phyloP scores from a whole-genome alignment of 768 basidiomycete genomes.

The Tremella yokohamensis region DNA sequence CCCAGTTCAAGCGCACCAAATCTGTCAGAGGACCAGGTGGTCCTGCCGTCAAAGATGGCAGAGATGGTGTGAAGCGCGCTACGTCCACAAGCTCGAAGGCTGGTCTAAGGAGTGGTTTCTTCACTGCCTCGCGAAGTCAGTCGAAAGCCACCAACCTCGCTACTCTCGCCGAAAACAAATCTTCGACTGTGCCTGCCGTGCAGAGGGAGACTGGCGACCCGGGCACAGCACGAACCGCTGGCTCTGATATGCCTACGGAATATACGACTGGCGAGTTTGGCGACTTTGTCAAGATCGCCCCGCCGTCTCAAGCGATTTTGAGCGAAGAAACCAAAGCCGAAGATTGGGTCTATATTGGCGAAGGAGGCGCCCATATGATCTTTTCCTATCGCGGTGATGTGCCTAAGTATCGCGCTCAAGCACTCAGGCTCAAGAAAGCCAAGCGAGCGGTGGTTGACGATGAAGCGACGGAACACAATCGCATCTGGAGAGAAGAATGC shows the following conservation, averaged over 20 bases:
- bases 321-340: slow-evolving; percentile 13
- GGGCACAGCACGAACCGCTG: neutral
- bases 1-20: neutral
- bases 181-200: too few species aligned
- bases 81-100: too few species aligned
- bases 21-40: too few species aligned
- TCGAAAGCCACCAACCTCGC: too few species aligned
- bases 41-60: too few species aligned
- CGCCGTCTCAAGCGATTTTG: neutral
- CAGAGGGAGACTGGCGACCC: too few species aligned
- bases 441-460: slow-evolving; percentile 53
- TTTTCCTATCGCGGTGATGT: slow-evolving; percentile 69
- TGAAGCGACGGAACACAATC: too few species aligned
- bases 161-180: too few species aligned
- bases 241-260: slow-evolving; percentile 13
- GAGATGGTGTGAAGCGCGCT: too few species aligned
- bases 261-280: slow-evolving; percentile 24
- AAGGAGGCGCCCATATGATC: slow-evolving; percentile 89
- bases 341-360: slow-evolving; percentile 77
- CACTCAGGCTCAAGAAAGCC: slow-evolving; percentile 74
- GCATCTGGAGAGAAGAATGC: slow-evolving; percentile 61
- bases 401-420: slow-evolving; percentile 60
- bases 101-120: too few species aligned
- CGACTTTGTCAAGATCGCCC: slow-evolving; percentile 26
- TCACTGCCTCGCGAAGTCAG: too few species aligned